These are phyloP conservation scores for Diversispora eburnea DNA, from an alignment of 192 early-diverging fungal genomes.

Conservation along the genomic window DNA sequence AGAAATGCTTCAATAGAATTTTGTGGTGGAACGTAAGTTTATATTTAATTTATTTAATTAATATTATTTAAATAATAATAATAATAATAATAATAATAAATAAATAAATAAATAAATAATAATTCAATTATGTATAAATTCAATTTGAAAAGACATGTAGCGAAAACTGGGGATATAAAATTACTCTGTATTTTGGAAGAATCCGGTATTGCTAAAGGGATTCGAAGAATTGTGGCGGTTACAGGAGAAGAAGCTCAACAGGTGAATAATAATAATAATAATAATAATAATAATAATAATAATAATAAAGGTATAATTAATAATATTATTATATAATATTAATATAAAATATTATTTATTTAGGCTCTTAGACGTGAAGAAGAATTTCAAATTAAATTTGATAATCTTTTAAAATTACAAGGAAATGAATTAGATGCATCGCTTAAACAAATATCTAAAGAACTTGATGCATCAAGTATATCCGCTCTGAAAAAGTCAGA, in stretches of 20 bases:
- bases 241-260: constrained; percentile 87
- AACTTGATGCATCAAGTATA: constrained; percentile 74
- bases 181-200: constrained; percentile 85
- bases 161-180: constrained; percentile 86
- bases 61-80: not conserved
- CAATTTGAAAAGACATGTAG: constrained; percentile 61
- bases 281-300: not conserved
- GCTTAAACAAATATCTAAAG: constrained; percentile 75
- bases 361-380: constrained; percentile 63
- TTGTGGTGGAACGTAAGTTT: constrained; percentile 88
- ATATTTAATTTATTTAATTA: not conserved
- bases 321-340: not conserved
- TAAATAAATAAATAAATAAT: too few species aligned
- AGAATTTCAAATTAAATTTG: constrained; percentile 65
- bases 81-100: too few species aligned
- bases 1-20: constrained; percentile 84
- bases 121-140: not conserved
- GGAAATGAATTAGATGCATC: constrained; percentile 67
- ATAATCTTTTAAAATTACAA: constrained; percentile 52
- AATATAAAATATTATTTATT: not conserved
- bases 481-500: constrained; percentile 75
- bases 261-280: not conserved
- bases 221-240: constrained; percentile 90
- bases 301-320: not conserved
- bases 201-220: constrained; percentile 89